Percentiles rank a stretch among this genome's conserved stretches.
Conservation (phyloP, 306 rosid species). For the Rosa persica region DNA sequence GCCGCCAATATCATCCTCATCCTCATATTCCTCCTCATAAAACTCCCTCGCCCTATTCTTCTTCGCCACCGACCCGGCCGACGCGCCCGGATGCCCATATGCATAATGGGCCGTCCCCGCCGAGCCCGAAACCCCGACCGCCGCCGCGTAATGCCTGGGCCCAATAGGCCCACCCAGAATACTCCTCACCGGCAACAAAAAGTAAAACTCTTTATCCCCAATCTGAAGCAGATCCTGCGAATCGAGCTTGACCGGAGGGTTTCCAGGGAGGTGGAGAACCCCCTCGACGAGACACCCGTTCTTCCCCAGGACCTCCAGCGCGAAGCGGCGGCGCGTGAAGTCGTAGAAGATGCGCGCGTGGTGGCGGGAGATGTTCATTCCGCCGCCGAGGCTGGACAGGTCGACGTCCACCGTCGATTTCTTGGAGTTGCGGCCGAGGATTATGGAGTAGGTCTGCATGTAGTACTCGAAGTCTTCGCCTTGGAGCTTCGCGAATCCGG, state of each 20-base stretch:
- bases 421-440: conserved; percentile 96
- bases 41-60: conserved; percentile 69
- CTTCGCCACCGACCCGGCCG: conserved; percentile 48
- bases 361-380: conserved; percentile 98
- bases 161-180: conserved; percentile 59
- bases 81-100: conserved; percentile 41
- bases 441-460: conserved; percentile 96
- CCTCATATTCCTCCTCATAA: conserved; percentile 78
- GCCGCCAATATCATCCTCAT: conserved; percentile 59
- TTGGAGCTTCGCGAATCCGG: conserved; percentile 96
- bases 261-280: conserved; percentile 91
- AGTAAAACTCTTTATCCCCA: conserved; percentile 95
- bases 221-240: conserved; percentile 96
- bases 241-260: conserved; percentile 90
- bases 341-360: conserved; percentile 98
- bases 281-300: conserved; percentile 98
- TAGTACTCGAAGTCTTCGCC: conserved; percentile 99
- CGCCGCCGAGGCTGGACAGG: conserved; percentile 98
- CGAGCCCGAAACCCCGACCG: conserved; percentile 19
- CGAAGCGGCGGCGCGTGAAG: conserved; percentile 93
- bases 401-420: conserved; percentile 95
- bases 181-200: conserved; percentile 74
- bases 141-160: conserved; percentile 46
- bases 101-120: conserved; percentile 46
- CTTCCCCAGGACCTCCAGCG: conserved; percentile 91